phyloP scores from a whole-genome alignment of 495 filamentous ascomycete genomes.

The Annulohypoxylon bovei region DNA sequence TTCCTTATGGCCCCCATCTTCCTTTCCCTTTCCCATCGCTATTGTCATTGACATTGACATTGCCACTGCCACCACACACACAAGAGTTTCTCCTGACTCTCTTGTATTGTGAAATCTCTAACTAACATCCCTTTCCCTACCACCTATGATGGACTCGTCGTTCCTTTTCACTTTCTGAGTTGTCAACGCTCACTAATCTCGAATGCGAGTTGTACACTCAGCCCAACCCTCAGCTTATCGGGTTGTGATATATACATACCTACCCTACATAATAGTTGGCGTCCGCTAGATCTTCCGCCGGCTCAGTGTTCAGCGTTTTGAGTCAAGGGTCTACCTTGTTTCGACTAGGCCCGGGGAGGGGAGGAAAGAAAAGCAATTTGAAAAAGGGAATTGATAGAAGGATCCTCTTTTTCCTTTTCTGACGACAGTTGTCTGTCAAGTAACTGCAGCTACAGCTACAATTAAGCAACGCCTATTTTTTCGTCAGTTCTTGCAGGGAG shows the following conservation, averaged over 20 bases:
- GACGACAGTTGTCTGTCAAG: constrained; percentile 17
- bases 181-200: constrained; percentile 21
- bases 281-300: constrained; percentile 17
- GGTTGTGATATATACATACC: background rate
- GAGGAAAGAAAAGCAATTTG: constrained; percentile 32
- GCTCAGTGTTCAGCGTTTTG: constrained; percentile 23
- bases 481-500: constrained; percentile 30
- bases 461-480: constrained; percentile 29
- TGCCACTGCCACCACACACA: background rate
- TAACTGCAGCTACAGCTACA: constrained; percentile 9
- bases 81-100: constrained; percentile 19
- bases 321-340: constrained; percentile 40
- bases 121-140: constrained; percentile 14
- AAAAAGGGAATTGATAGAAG: constrained; percentile 26
- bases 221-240: background rate
- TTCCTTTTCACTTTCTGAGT: constrained; percentile 24
- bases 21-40: constrained; percentile 16
- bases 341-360: constrained; percentile 22
- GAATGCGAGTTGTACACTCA: constrained; percentile 7
- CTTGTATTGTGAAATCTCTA: background rate
- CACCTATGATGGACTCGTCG: constrained; percentile 26
- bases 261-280: background rate
- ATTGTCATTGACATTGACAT: background rate
- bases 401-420: constrained; percentile 31
- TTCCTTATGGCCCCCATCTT: constrained; percentile 40